Conservation (phyloP, 306 rosid genomes). For the Pterocarpus macrocarpus region DNA sequence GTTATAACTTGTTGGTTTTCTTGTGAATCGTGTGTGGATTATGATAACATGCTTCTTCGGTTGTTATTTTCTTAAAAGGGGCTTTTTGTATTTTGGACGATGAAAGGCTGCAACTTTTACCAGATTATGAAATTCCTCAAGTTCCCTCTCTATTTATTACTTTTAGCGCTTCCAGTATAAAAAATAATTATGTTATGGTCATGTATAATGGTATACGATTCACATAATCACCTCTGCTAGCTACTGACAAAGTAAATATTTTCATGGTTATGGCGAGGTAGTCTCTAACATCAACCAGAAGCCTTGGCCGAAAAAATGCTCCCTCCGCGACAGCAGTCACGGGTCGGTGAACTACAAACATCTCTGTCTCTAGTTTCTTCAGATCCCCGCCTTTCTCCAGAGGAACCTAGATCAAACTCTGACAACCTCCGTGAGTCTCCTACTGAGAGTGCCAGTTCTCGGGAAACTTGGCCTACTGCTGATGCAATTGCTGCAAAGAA, state of each 20-base stretch:
- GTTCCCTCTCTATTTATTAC: conserved; percentile 1
- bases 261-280: conserved; percentile 64
- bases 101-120: conserved; percentile 25
- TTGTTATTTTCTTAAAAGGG: neutral
- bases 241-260: conserved; percentile 45
- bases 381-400: conserved; percentile 80
- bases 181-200: neutral
- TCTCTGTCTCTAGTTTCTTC: conserved; percentile 85
- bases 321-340: conserved; percentile 89
- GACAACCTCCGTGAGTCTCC: conserved; percentile 86
- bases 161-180: neutral
- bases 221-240: conserved; percentile 25
- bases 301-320: conserved; percentile 62
- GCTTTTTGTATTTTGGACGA: conserved; percentile 11
- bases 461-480: conserved; percentile 85
- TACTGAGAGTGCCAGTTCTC: conserved; percentile 94
- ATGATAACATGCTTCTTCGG: neutral
- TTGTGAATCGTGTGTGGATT: conserved; percentile 19
- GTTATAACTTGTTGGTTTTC: conserved; percentile 24
- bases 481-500: conserved; percentile 78
- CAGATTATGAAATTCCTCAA: conserved; percentile 14
- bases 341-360: conserved; percentile 81
- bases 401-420: conserved; percentile 85
- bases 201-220: conserved; percentile 24
- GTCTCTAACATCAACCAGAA: conserved; percentile 72